Base-by-base conservation (phyloP, 805 yeast genomes). In the Starmera dryadoides region DNA sequence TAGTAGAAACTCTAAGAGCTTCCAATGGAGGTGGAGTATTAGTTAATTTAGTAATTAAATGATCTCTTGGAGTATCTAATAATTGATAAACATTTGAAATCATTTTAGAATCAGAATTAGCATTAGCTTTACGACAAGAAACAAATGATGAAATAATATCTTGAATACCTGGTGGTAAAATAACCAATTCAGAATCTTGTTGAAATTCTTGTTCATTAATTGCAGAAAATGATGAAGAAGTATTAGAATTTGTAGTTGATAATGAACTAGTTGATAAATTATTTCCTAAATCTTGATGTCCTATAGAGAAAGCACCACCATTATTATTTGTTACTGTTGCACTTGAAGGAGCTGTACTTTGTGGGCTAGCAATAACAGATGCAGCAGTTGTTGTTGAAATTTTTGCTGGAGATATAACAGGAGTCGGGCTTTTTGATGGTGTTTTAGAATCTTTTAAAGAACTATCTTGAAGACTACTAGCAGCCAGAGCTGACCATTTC, bases 31-130 rank as follows among this genome's bases (percentile, higher is more conserved):
- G 76, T 53, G 83, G 39, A 33, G 58, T 63, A 43, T 81, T 74
- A 7, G 95, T 87, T 86, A 60, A 86, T 95, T 0, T 96, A 96
- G 57, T 95, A 83, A 50, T 81, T 80, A 51, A 83, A 64, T 42
- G 83, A 67, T 12, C 40, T 18, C 35, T 37, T 20, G 96, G 86
- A 1, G 81, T 71, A 53, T 85, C 89, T 46, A 88, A 66, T 49
- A 75, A 63, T 36, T 68, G 67, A 35, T 69, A 63, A 17, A 82
- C 75, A 4, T 71, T 53, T 19, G 67, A 64, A 43, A 73, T 63
- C 9, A 20, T 19, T 6, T 36, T 25, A n/a, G 31, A 35, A 22
- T 40, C 45, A 19, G 33, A n/a, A 9, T 41, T 41, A 39, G n/a
- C 26, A n/a, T 41, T 39, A 23, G 38, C 38, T 25, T 33, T 47